Percentiles rank a stretch among this genome's conserved stretches.
phyloP scores from a whole-genome alignment of 768 basidiomycete genomes.

The Trametes meyenii region DNA sequence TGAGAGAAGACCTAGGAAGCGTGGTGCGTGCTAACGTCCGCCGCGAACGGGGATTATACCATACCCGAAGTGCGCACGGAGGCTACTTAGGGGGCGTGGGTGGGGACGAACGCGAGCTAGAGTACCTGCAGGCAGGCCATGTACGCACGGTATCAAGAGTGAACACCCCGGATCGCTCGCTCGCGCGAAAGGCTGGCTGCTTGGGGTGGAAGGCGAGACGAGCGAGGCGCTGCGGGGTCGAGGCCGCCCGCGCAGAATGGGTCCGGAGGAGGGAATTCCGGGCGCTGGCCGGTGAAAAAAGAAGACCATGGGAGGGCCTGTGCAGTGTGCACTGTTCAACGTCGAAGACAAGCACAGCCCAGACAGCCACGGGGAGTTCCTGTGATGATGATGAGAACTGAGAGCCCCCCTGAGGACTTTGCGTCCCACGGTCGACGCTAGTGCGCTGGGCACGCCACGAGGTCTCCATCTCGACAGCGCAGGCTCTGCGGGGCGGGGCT shows the following conservation, averaged over 20 bases:
- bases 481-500: not conserved
- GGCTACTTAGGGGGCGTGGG: not conserved
- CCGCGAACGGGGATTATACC: conserved; percentile 15
- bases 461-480: conserved; percentile 17
- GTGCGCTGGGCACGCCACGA: not conserved
- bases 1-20: conserved; percentile 12
- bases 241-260: not conserved
- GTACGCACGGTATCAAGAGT: not conserved
- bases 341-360: conserved; percentile 18
- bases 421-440: not conserved
- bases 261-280: conserved; percentile 4
- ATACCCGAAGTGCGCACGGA: conserved; percentile 19
- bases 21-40: conserved; percentile 3
- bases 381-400: conserved; percentile 13
- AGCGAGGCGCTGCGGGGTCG: not conserved
- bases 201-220: not conserved
- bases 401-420: too few relatives aligned
- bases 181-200: conserved; percentile 1
- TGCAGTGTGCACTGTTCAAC: not conserved
- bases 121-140: conserved; percentile 10
- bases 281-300: not conserved
- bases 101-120: not conserved
- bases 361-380: conserved; percentile 6
- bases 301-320: not conserved
- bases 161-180: not conserved